Evolutionary conservation across 1,284 basidiomycete species (phyloP).

Genomic region (Moesziomyces parantarcticus): DNA sequence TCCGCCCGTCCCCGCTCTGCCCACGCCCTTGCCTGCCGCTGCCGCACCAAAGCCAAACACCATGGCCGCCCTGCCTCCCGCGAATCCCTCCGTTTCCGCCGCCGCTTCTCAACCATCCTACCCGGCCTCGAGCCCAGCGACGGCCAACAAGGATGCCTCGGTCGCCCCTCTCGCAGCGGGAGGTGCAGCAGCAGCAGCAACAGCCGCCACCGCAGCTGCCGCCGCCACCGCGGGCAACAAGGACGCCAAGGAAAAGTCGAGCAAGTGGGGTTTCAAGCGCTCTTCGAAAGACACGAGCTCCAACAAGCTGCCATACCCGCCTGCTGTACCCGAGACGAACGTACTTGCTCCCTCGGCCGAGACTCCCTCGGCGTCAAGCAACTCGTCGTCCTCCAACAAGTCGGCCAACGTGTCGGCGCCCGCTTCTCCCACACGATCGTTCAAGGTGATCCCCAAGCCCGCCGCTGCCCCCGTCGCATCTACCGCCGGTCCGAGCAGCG

Average conservation of each 20-base stretch:
- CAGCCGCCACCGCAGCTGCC: conserved; percentile 8
- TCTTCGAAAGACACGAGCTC: conserved; percentile 31
- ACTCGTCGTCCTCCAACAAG: conserved; percentile 17
- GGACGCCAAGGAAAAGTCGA: conserved; percentile 30
- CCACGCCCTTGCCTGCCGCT: not conserved
- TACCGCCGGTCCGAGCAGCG: conserved; percentile 29
- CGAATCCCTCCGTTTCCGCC: not conserved
- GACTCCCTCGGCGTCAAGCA: conserved; percentile 8
- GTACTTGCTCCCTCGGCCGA: conserved; percentile 7
- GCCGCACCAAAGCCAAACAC: not conserved
- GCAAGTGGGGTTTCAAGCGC: conserved; percentile 50
- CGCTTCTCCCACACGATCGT: conserved; percentile 37
- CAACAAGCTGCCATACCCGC: conserved; percentile 38
- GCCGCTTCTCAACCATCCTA: not conserved
- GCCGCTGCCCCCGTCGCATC: conserved; percentile 13
- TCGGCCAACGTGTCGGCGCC: conserved; percentile 11
- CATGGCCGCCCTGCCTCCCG: not conserved
- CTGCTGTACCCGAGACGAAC: conserved; percentile 22
- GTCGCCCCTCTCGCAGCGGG: conserved; percentile 6
- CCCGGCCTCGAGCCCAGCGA: conserved; percentile 6
- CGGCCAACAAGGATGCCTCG: not conserved
- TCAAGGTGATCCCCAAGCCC: conserved; percentile 50
- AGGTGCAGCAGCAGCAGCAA: conserved; percentile 6
- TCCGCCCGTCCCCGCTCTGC: conserved; percentile 42
- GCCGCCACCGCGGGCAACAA: conserved; percentile 11